These are phyloP conservation scores for Strigomonas galati DNA, from an alignment of 208 protist genomes.

Conservation along the genomic window DNA sequence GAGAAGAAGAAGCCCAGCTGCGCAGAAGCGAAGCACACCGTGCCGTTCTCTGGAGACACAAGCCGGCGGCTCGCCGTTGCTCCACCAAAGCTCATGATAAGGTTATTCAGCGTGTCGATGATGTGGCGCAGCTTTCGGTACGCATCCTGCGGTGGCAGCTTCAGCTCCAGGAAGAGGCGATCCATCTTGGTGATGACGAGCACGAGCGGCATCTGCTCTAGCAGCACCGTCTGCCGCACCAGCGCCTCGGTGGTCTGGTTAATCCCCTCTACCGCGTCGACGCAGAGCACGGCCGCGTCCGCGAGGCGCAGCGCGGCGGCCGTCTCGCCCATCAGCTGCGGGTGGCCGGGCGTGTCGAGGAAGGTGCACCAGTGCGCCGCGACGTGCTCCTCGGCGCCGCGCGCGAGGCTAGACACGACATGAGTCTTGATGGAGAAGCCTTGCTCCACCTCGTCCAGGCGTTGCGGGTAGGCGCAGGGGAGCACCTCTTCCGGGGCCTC, in stretches of 20 bases:
- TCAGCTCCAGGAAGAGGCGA: conserved; percentile 98
- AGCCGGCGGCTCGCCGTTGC: conserved; percentile 18
- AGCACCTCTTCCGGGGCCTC: background rate
- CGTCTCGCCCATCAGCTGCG: conserved; percentile 97
- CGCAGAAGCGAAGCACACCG: conserved; percentile 88
- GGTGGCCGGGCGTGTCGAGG: conserved; percentile 98
- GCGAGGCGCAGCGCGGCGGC: conserved; percentile 90
- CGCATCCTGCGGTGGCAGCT: conserved; percentile 98
- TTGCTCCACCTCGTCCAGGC: conserved; percentile 60
- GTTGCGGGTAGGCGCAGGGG: conserved; percentile 30
- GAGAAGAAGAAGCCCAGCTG: conserved; percentile 93
- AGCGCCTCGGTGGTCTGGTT: conserved; percentile 71
- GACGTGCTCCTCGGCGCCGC: conserved; percentile 42
- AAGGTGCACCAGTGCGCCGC: conserved; percentile 91
- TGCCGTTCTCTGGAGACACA: conserved; percentile 82
- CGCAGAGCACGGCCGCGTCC: conserved; percentile 96
- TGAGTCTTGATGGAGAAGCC: conserved; percentile 68
- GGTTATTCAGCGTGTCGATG: conserved; percentile 96
- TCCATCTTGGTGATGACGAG: conserved; percentile 98
- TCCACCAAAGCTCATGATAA: conserved; percentile 61
- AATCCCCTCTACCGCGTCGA: conserved; percentile 98
- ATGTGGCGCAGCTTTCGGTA: conserved; percentile 97
- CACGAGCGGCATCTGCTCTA: conserved; percentile 83
- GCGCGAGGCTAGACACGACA: conserved; percentile 47
- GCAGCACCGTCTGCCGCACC: conserved; percentile 77